A percentile compares a stretch with the other conserved stretches of the same genome.
phyloP scores from a whole-genome alignment of 176 grass and related monocot genomes.

The Saccharum spontaneum region DNA sequence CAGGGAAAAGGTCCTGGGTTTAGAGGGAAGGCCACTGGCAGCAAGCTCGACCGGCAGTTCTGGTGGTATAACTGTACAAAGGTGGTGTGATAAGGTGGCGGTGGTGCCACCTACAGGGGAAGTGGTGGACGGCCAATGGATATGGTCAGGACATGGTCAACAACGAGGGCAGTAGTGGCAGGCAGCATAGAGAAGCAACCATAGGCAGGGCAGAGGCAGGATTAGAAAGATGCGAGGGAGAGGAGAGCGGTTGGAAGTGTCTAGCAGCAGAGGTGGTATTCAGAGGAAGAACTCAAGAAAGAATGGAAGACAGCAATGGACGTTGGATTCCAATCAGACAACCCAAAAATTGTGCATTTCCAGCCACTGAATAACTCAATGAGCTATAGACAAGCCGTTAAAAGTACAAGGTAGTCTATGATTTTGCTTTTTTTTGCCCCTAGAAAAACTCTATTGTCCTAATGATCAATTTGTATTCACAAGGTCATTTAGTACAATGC shows the following conservation, averaged over 20 bases:
- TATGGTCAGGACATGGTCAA: background rate
- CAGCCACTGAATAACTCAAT: no score
- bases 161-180: background rate
- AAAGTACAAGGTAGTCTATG: background rate
- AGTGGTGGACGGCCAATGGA: background rate
- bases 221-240: no score
- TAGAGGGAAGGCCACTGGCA: background rate
- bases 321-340: background rate
- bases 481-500: background rate
- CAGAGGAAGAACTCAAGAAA: no score
- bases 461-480: background rate
- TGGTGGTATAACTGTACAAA: background rate
- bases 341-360: background rate
- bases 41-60: no score
- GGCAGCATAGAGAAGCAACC: background rate
- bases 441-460: background rate
- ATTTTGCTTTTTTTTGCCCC: background rate
- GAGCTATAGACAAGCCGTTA: background rate
- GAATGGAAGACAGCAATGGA: background rate
- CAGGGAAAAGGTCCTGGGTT: background rate
- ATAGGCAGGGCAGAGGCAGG: background rate
- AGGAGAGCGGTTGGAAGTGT: no score
- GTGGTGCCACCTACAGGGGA: background rate
- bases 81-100: background rate
- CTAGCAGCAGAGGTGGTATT: no score